Evolutionary conservation across 345 rosid species (phyloP), one percentile per base, ranked within the genome.

Genomic region (Noccaea caerulescens): DNA sequence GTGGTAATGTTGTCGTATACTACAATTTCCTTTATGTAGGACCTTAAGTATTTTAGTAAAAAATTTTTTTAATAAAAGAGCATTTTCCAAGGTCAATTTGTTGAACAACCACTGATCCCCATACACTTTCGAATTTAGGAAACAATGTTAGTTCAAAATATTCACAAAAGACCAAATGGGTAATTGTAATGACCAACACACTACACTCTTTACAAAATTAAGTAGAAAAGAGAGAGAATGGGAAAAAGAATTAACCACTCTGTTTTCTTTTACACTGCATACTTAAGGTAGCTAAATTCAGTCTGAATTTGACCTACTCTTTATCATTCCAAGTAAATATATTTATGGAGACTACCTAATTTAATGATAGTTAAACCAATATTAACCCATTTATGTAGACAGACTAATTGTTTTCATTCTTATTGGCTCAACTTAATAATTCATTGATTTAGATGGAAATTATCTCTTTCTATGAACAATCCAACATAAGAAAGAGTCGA

Each of bases 81-180:
- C 60, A 36, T 43, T 53, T 62, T 53, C 20, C 20, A 63, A 72
- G 42, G 64, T 64, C 65, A 63, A 72, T 72, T 55, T 72, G 57
- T 25, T 54, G 47, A 72, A 63, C 69, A 32, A 63, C 76, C 69
- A 72, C 63, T 63, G 63, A 63, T 72, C 69, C 45, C 25, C 3
- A 36, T 32, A 52, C 55, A 72, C 27, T 62, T 72, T 45, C 57
- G 69, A 55, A 54, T 63, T 23, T 63, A 8, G 20, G 45, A 20
- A 62, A 32, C 12, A 9, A 11, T 42, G 5, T 72, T 42, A 18
- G 18, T 39, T 45, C 53, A 16, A 12, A 63, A 62, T 32, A 53
- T 34, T 34, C 32, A 10, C 30, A 54, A 53, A 63, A 43, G 3
- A 34, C 43, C 76, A 63, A 62, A 72, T 37, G 25, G n/a, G 6